phyloP scores from a whole-genome alignment of 176 grass and related monocot genomes.

The Oryza glaberrima region DNA sequence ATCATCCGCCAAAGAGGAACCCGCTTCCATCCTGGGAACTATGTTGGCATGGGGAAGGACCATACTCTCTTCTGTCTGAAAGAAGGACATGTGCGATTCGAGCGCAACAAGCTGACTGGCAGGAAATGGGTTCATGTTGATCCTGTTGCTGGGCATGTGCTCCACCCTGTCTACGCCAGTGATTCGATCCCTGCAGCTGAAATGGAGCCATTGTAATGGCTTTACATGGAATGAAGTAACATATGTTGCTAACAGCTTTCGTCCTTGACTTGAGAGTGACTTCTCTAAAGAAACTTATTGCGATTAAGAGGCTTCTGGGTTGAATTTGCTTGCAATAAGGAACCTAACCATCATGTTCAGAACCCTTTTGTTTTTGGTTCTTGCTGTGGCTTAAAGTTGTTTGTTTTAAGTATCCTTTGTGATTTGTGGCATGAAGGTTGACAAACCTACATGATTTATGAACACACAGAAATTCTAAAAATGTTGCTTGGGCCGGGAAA shows the following conservation, averaged over 20 bases:
- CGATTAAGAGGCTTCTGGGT: not conserved
- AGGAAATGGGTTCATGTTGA: slow-evolving; percentile 90
- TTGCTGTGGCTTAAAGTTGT: not conserved
- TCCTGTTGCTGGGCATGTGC: slow-evolving; percentile 59
- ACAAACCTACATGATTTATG: too few relatives aligned
- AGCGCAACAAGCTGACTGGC: slow-evolving; percentile 77
- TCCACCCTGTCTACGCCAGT: slow-evolving; percentile 67
- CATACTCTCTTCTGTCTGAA: slow-evolving; percentile 82
- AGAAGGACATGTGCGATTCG: slow-evolving; percentile 80
- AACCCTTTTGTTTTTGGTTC: not conserved
- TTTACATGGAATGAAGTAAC: not conserved
- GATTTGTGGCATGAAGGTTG: not conserved
- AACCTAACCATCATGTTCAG: slow-evolving; percentile 5
- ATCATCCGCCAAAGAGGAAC: slow-evolving; percentile 84
- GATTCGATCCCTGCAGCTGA: slow-evolving; percentile 16
- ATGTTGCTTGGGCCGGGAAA: too few relatives aligned
- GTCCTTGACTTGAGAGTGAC: not conserved
- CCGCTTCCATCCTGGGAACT: slow-evolving; percentile 78
- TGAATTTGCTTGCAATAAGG: not conserved
- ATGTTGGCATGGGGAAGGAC: slow-evolving; percentile 85
- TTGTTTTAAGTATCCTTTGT: not conserved
- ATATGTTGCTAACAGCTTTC: not conserved
- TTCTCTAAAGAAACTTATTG: slow-evolving; percentile 8
- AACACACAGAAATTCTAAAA: too few relatives aligned
- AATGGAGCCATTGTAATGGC: slow-evolving; percentile 8